Evolutionary conservation across 2,329 filamentous ascomycete species (phyloP).

Genomic region (Ophiostoma perfectum): DNA sequence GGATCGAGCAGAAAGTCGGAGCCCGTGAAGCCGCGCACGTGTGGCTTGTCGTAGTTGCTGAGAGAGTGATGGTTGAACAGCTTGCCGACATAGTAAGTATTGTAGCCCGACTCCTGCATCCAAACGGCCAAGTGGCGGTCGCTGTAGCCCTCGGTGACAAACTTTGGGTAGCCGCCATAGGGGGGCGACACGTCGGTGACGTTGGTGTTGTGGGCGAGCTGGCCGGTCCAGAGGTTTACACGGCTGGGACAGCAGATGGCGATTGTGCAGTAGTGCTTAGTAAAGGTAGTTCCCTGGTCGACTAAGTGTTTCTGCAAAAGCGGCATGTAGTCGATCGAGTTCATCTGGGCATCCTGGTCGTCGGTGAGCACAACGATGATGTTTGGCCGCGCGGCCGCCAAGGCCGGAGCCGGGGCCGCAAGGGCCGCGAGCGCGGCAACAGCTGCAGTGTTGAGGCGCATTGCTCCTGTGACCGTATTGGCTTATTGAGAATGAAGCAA

Average conservation of each 20-base stretch:
- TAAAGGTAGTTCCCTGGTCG: constrained; percentile 54
- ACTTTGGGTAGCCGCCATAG: constrained; percentile 61
- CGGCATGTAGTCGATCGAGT: constrained; percentile 55
- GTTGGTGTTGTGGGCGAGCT: constrained; percentile 60
- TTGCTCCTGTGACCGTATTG: too few species aligned
- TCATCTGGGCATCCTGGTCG: constrained; percentile 57
- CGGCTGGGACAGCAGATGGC: constrained; percentile 63
- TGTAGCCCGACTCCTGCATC: constrained; percentile 62
- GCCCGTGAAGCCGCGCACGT: constrained; percentile 53
- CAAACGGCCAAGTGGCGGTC: constrained; percentile 64
- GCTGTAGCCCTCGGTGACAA: constrained; percentile 59
- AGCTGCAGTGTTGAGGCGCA: too few species aligned
- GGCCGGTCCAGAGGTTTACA: constrained; percentile 60
- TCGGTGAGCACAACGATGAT: constrained; percentile 54
- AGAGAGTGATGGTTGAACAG: constrained; percentile 52
- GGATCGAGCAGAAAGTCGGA: constrained; percentile 55
- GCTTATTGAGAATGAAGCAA: too few species aligned
- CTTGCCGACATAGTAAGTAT: constrained; percentile 68
- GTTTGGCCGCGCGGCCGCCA: constrained; percentile 20
- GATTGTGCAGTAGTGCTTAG: constrained; percentile 60
- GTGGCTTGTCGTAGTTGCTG: constrained; percentile 55
- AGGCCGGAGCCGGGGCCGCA: neutral
- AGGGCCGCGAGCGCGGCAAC: neutral
- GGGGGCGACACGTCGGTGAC: constrained; percentile 55
- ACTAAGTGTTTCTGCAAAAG: constrained; percentile 40